Evolutionary conservation across 257 asterid species (phyloP).

Genomic region (Craterostigma plantagineum): DNA sequence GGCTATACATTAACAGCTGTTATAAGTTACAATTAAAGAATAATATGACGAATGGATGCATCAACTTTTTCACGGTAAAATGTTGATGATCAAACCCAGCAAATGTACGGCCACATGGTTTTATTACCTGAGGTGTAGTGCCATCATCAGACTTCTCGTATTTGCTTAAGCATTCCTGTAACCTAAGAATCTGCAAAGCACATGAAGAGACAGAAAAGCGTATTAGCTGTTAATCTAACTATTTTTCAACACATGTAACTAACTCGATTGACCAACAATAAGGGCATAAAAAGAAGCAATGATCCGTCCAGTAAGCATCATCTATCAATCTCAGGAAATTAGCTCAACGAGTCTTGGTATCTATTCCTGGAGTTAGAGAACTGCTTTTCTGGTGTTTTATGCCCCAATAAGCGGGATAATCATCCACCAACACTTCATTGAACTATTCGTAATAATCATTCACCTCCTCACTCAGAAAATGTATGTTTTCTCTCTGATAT

Average conservation of each 20-base stretch:
- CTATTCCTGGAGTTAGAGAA: background rate
- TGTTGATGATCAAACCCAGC: background rate
- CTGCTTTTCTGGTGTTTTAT: background rate
- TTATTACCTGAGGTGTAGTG: conserved; percentile 78
- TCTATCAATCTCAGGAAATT: too few species aligned
- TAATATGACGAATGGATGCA: too few species aligned
- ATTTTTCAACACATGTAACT: too few species aligned
- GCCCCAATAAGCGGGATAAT: conserved; percentile 5
- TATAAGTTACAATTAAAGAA: background rate
- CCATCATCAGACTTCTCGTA: conserved; percentile 80
- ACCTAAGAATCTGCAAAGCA: conserved; percentile 63
- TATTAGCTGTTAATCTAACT: too few species aligned
- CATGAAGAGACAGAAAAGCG: conserved; percentile 1
- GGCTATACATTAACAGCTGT: background rate
- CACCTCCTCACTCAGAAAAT: conserved; percentile 97
- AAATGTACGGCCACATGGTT: conserved; percentile 9
- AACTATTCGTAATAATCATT: conserved; percentile 5
- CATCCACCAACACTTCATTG: conserved; percentile 3
- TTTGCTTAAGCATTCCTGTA: conserved; percentile 86
- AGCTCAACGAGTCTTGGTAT: background rate
- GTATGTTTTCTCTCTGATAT: conserved; percentile 95
- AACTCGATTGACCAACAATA: too few species aligned
- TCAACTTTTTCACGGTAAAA: too few species aligned
- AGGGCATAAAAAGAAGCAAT: too few species aligned
- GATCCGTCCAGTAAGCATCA: too few species aligned